A percentile compares a stretch with the other conserved stretches of the same genome.
Conservation (phyloP, 2,329 filamentous ascomycete species). For the Albophoma yamanashiensis region DNA sequence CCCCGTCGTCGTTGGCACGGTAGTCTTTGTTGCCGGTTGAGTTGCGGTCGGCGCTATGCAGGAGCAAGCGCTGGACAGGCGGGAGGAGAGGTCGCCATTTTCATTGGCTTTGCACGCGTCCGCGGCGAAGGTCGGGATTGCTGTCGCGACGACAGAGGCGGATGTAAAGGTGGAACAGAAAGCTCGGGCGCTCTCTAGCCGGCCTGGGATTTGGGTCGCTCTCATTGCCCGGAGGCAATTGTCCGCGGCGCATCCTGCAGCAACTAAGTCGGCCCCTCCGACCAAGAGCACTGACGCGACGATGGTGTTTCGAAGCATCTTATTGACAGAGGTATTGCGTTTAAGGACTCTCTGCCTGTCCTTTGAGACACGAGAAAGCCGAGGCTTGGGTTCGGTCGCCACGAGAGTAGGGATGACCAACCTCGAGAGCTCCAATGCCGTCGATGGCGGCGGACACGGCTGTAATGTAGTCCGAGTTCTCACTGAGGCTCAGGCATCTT, state of each 20-base stretch:
- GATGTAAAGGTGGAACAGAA: conserved; percentile 18
- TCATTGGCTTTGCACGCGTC: conserved; percentile 10
- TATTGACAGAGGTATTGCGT: neutral
- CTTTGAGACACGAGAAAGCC: too few relatives aligned
- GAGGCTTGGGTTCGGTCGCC: neutral
- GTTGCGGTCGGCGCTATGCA: conserved; percentile 9
- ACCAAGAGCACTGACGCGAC: conserved; percentile 3
- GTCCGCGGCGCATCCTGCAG: conserved; percentile 19
- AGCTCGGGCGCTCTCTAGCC: conserved; percentile 17
- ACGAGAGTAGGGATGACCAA: neutral
- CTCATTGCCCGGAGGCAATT: conserved; percentile 26
- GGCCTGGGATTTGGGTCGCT: conserved; percentile 20
- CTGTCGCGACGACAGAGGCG: conserved; percentile 7
- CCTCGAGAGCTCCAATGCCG: neutral
- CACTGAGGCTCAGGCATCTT: neutral
- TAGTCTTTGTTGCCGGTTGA: conserved; percentile 2
- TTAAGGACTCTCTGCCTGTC: too few relatives aligned
- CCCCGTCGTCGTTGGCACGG: conserved; percentile 1
- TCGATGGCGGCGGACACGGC: neutral
- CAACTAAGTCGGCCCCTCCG: neutral
- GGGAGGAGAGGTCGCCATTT: conserved; percentile 7
- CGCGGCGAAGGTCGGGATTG: conserved; percentile 10
- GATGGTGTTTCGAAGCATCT: conserved; percentile 1
- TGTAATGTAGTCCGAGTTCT: neutral
- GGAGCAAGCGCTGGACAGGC: conserved; percentile 13